Evolutionary conservation across 1,284 basidiomycete species (phyloP).

Genomic region (Cryptococcus sp.): DNA sequence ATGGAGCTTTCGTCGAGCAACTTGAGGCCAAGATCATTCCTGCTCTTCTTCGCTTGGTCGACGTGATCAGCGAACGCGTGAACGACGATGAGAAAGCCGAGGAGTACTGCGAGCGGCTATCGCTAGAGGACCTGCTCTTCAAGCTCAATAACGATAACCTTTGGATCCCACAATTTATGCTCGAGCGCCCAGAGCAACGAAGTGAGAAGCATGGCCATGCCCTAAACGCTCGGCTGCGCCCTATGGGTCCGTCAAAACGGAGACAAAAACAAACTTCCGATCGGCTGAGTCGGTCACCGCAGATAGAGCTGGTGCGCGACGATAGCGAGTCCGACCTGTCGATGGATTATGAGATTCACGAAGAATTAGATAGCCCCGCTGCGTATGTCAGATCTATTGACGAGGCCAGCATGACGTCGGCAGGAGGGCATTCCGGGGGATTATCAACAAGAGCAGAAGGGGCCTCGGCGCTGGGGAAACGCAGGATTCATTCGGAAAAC

Average conservation of each 20-base stretch:
- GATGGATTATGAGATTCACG: constrained; percentile 14
- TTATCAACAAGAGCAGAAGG: not conserved
- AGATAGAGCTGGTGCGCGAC: not conserved
- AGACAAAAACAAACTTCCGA: not conserved
- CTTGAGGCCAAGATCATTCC: not conserved
- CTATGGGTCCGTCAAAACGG: not conserved
- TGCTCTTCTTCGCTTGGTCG: constrained; percentile 5
- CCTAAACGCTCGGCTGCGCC: not conserved
- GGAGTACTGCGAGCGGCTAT: constrained; percentile 5
- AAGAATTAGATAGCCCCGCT: not conserved
- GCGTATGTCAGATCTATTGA: not conserved
- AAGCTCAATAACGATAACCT: constrained; percentile 5
- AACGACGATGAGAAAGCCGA: constrained; percentile 16
- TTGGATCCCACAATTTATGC: constrained; percentile 12
- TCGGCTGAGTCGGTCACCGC: not conserved
- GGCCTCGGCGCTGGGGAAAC: constrained; percentile 4
- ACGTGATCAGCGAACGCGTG: not conserved
- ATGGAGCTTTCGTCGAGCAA: constrained; percentile 7
- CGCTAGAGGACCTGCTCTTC: constrained; percentile 3
- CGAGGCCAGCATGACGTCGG: not conserved
- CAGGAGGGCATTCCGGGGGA: not conserved
- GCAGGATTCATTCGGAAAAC: constrained; percentile 2
- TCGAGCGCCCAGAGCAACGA: constrained; percentile 2
- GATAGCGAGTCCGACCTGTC: not conserved
- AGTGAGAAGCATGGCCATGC: not conserved